Conservation (phyloP, 2,329 filamentous ascomycete genomes). For the Grosmannia huntii region DNA sequence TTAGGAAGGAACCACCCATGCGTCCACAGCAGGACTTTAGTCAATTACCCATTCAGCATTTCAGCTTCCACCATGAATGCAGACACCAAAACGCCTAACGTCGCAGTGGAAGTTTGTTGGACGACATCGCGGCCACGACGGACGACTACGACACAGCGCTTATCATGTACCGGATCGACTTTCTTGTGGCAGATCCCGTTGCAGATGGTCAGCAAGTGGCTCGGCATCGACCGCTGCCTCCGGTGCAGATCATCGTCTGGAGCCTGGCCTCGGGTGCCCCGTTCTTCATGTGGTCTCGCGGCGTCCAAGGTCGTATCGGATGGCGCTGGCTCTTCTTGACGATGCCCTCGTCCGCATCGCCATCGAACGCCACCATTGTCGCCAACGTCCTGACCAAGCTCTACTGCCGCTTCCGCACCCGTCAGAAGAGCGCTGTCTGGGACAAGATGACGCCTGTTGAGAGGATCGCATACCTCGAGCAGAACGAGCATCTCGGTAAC, state of each 20-base stretch:
- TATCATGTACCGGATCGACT: constrained; percentile 35
- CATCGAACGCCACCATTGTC: constrained; percentile 37
- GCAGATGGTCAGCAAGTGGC: constrained; percentile 44
- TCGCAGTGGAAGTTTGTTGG: constrained; percentile 15
- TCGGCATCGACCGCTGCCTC: constrained; percentile 23
- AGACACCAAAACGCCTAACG: background rate
- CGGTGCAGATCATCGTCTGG: constrained; percentile 21
- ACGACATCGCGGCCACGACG: constrained; percentile 18
- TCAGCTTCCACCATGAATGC: background rate
- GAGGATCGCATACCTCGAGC: constrained; percentile 28
- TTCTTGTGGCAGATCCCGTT: constrained; percentile 45
- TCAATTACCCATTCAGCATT: too few species aligned
- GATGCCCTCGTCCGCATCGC: constrained; percentile 36
- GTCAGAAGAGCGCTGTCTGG: constrained; percentile 32
- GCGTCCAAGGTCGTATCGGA: constrained; percentile 23
- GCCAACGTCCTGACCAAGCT: constrained; percentile 36
- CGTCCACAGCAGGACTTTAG: too few species aligned
- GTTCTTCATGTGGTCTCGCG: constrained; percentile 21
- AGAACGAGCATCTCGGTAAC: constrained; percentile 28
- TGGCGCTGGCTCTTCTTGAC: constrained; percentile 38
- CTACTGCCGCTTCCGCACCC: constrained; percentile 37
- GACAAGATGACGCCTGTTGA: constrained; percentile 34
- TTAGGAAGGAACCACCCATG: too few species aligned
- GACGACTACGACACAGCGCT: constrained; percentile 37
- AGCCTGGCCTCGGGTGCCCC: constrained; percentile 18